Evolutionary conservation across 2,329 filamentous ascomycete genomes (phyloP).

Genomic region (Trichophyton rubrum): DNA sequence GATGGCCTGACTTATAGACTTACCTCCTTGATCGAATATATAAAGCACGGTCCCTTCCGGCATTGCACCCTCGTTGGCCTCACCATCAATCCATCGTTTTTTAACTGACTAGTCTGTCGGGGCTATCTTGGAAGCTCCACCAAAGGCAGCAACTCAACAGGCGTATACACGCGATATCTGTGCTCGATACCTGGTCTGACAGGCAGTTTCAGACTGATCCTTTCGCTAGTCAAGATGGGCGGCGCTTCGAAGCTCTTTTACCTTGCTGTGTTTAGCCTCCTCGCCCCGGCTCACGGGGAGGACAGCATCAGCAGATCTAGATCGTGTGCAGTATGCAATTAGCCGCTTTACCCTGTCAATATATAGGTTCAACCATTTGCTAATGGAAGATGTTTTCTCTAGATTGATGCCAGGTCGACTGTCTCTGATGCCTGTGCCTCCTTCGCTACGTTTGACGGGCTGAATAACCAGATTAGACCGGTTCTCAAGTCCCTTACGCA

Average conservation of each 20-base stretch:
- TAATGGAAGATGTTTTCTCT: background rate
- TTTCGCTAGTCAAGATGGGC: conserved; percentile 32
- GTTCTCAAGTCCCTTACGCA: conserved; percentile 68
- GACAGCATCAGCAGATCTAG: conserved; percentile 10
- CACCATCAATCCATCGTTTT: background rate
- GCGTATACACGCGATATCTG: background rate
- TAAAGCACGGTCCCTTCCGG: background rate
- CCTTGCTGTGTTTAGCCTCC: conserved; percentile 49
- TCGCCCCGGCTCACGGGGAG: conserved; percentile 38
- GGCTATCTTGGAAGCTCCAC: background rate
- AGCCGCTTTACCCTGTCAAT: conserved; percentile 12
- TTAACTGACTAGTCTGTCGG: background rate
- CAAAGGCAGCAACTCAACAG: background rate
- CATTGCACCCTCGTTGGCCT: background rate
- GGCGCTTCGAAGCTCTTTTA: conserved; percentile 46
- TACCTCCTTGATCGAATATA: background rate
- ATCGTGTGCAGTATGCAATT: conserved; percentile 42
- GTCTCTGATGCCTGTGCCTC: conserved; percentile 92
- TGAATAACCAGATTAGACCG: conserved; percentile 68
- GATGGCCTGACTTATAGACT: background rate
- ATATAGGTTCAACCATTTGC: background rate
- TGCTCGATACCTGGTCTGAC: background rate
- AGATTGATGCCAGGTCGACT: conserved; percentile 81
- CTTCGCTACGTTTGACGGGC: conserved; percentile 72
- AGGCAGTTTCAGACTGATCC: background rate